Conservation (phyloP, 257 asterid species). For the Asclepias syriaca region DNA sequence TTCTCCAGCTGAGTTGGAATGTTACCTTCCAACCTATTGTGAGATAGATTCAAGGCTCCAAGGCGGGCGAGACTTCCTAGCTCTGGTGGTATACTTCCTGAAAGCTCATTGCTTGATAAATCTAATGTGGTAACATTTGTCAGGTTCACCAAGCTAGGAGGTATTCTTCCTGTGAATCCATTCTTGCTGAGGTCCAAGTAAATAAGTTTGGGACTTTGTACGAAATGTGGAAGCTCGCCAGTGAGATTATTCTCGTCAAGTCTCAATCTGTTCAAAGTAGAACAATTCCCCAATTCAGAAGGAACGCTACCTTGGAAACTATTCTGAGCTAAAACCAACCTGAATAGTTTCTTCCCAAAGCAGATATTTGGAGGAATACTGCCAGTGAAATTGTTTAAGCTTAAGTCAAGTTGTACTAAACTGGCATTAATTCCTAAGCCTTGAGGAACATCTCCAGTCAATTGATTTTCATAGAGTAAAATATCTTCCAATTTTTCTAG, state of each 20-base stretch:
- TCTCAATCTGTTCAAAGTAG: conserved; percentile 51
- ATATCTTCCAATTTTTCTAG: conserved; percentile 49
- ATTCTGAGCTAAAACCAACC: conserved; percentile 57
- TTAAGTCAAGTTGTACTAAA: conserved; percentile 50
- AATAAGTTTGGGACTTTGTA: conserved; percentile 30
- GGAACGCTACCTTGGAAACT: conserved; percentile 56
- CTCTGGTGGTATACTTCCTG: conserved; percentile 51
- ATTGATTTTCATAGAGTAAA: conserved; percentile 50
- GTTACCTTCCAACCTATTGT: conserved; percentile 50
- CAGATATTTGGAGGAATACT: conserved; percentile 72
- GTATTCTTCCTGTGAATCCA: conserved; percentile 46
- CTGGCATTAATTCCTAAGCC: conserved; percentile 66
- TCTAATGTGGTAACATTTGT: conserved; percentile 36
- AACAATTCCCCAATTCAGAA: conserved; percentile 57
- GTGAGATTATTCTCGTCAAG: conserved; percentile 61
- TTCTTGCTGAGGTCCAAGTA: conserved; percentile 60
- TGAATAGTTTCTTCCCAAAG: conserved; percentile 49
- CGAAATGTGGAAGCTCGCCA: conserved; percentile 60
- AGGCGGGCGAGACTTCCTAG: conserved; percentile 53
- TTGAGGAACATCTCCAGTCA: conserved; percentile 70
- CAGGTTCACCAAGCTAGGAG: conserved; percentile 50
- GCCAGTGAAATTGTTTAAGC: conserved; percentile 63
- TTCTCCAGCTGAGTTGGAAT: conserved; percentile 46
- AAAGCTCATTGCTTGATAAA: conserved; percentile 54
- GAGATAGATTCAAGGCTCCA: conserved; percentile 47